A percentile compares a stretch with the other conserved stretches of the same genome.
These are phyloP conservation scores for Pleochaeta shiraiana DNA, from an alignment of 2,329 filamentous ascomycete genomes.

Conservation along the genomic window DNA sequence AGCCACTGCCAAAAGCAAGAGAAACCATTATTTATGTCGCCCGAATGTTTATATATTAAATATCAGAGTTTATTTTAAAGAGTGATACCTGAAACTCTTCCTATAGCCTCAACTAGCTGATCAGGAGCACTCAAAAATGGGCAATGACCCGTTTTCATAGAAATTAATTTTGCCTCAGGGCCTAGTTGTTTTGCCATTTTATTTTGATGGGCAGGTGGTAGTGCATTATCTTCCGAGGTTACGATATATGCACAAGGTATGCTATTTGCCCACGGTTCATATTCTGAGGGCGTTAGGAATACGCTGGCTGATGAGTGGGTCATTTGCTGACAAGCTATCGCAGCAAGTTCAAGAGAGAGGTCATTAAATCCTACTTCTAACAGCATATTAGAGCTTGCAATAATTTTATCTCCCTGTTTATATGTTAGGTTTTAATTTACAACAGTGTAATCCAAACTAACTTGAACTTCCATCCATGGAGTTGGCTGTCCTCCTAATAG, in stretches of 20 bases:
- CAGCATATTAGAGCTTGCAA: not conserved
- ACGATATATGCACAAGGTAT: slow-evolving; percentile 11
- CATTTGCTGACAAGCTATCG: slow-evolving; percentile 3
- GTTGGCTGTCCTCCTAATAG: slow-evolving; percentile 7
- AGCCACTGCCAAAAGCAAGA: no score
- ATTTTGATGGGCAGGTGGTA: slow-evolving; percentile 7
- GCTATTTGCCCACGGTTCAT: slow-evolving; percentile 9
- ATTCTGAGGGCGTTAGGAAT: slow-evolving; percentile 9
- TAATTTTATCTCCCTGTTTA: slow-evolving; percentile 8
- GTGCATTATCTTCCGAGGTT: slow-evolving; percentile 8
- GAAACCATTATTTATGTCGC: no score
- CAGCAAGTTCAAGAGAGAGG: slow-evolving; percentile 7
- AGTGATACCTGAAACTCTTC: no score
- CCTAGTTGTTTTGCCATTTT: slow-evolving; percentile 8
- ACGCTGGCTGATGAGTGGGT: slow-evolving; percentile 6
- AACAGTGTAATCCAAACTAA: slow-evolving; percentile 1
- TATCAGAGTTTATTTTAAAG: no score
- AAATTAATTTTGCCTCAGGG: slow-evolving; percentile 6
- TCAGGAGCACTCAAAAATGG: slow-evolving; percentile 9
- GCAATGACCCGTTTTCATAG: slow-evolving; percentile 9
- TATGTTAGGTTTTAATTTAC: not conserved
- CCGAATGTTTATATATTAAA: no score
- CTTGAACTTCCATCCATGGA: slow-evolving; percentile 10
- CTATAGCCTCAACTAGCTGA: slow-evolving; percentile 8
- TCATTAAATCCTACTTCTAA: slow-evolving; percentile 7